Conservation (phyloP, 495 filamentous ascomycete genomes). For the Aspergillus asperescens region DNA sequence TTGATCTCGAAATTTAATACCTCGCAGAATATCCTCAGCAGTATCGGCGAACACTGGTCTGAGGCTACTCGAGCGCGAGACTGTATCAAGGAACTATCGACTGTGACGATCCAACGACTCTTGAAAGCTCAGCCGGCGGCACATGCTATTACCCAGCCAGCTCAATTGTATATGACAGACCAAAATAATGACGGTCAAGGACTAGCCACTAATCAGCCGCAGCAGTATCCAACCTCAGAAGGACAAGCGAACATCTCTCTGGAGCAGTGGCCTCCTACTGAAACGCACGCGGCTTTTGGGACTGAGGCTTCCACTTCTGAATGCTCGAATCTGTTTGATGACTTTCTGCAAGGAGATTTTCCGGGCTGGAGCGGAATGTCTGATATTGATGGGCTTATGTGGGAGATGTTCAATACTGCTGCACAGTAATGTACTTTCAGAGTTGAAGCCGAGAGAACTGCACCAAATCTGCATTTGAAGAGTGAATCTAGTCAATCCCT, state of each 20-base stretch:
- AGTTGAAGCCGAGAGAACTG: too few species aligned
- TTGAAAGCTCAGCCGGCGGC: slow-evolving; percentile 16
- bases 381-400: slow-evolving; percentile 36
- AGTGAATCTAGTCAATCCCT: too few species aligned
- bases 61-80: slow-evolving; percentile 42
- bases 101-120: slow-evolving; percentile 35
- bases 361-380: slow-evolving; percentile 27
- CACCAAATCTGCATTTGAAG: too few species aligned
- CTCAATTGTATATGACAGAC: neutral
- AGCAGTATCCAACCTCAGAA: neutral
- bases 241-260: neutral
- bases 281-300: neutral
- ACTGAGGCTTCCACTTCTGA: slow-evolving; percentile 2
- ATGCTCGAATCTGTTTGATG: slow-evolving; percentile 24
- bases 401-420: slow-evolving; percentile 27
- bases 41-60: slow-evolving; percentile 43
- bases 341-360: slow-evolving; percentile 25
- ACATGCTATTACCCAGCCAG: slow-evolving; percentile 6
- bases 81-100: slow-evolving; percentile 38
- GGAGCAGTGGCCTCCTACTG: neutral
- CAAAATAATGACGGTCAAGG: neutral
- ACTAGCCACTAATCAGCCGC: neutral
- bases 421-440: too few species aligned
- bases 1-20: slow-evolving; percentile 33
- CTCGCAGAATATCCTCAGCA: slow-evolving; percentile 41